A percentile compares a stretch with the other conserved stretches of the same genome.
phyloP scores from a whole-genome alignment of 768 basidiomycete species.

The Leccinellum rugosiceps region DNA sequence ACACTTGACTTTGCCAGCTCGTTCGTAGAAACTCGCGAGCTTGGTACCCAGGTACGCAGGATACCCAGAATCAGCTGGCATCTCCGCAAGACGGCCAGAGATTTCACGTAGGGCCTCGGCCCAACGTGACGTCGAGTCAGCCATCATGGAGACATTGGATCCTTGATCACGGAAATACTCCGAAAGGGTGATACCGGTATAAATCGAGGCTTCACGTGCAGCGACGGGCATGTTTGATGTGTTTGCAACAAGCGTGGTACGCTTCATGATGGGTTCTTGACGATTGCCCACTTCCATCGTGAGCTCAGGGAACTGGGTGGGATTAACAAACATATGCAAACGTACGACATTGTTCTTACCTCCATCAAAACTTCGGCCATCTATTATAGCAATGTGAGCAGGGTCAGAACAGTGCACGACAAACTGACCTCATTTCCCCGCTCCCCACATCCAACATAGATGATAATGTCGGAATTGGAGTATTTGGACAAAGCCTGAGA shows the following conservation, averaged over 20 bases:
- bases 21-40: conserved; percentile 96
- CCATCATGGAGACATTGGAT: conserved; percentile 98
- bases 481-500: conserved; percentile 97
- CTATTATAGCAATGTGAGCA: conserved; percentile 35
- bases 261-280: conserved; percentile 99
- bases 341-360: conserved; percentile 37
- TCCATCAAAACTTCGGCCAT: conserved; percentile 99
- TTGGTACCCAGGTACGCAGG: conserved; percentile 96
- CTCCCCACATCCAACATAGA: conserved; percentile 99
- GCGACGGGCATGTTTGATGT: conserved; percentile 99
- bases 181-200: conserved; percentile 97
- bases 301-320: conserved; percentile 71
- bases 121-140: conserved; percentile 98
- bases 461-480: conserved; percentile 98
- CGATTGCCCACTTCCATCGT: conserved; percentile 90
- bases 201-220: conserved; percentile 98
- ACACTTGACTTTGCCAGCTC: conserved; percentile 93
- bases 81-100: conserved; percentile 97
- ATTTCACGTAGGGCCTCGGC: conserved; percentile 99
- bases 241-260: conserved; percentile 97
- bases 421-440: conserved; percentile 86
- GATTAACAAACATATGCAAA: conserved; percentile 12
- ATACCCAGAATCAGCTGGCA: conserved; percentile 99
- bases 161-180: conserved; percentile 99
- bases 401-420: conserved; percentile 35